These are phyloP conservation scores for Pichia sp. DNA, from an alignment of 1,139 yeast genomes.

Conservation along the genomic window DNA sequence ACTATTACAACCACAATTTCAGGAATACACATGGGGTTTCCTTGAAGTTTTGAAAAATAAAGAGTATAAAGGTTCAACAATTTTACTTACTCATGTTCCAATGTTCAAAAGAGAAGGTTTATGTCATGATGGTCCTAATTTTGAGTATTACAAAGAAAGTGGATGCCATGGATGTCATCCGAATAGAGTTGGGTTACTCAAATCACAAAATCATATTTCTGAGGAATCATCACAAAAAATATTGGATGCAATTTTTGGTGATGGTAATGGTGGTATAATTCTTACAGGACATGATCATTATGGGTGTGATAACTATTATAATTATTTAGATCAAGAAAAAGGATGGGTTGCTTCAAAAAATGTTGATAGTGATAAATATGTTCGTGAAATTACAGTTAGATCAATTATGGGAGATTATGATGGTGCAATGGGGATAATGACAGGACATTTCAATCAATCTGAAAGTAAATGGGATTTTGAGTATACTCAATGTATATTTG, in stretches of 20 bases:
- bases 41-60: conserved; percentile 47
- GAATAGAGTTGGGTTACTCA: conserved; percentile 59
- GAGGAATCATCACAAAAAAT: conserved; percentile 60
- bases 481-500: conserved; percentile 70
- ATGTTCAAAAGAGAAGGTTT: conserved; percentile 73
- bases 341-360: conserved; percentile 55
- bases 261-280: conserved; percentile 64
- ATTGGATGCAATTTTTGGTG: conserved; percentile 55
- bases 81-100: conserved; percentile 85
- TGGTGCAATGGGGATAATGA: conserved; percentile 80
- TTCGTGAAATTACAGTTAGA: conserved; percentile 78
- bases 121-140: conserved; percentile 81
- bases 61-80: conserved; percentile 68
- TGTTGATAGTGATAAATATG: conserved; percentile 31
- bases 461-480: conserved; percentile 54
- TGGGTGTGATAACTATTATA: conserved; percentile 75
- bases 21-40: conserved; percentile 65
- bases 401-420: conserved; percentile 96
- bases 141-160: conserved; percentile 53
- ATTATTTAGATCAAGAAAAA: conserved; percentile 34
- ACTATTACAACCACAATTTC: conserved; percentile 65
- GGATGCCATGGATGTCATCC: conserved; percentile 44
- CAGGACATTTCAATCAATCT: conserved; percentile 51
- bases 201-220: conserved; percentile 84
- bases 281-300: conserved; percentile 95